These are phyloP conservation scores for Dryadomyces sulphureus DNA, from an alignment of 2,329 filamentous ascomycete species.

Conservation along the genomic window DNA sequence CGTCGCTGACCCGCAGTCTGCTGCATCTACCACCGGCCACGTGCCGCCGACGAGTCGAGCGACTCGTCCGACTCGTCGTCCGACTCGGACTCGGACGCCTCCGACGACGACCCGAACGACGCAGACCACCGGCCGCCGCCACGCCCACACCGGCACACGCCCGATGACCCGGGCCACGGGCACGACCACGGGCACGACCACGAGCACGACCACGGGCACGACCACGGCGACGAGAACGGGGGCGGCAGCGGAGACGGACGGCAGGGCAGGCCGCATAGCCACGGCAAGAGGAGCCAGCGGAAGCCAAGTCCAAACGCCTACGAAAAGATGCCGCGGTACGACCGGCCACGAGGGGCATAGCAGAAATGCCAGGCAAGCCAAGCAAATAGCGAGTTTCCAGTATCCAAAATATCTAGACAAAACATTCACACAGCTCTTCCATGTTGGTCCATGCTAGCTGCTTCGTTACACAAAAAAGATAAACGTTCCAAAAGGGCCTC, in stretches of 20 bases:
- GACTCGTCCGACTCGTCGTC: conserved; percentile 45
- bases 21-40: conserved; percentile 91
- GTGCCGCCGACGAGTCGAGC: conserved; percentile 68
- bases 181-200: conserved; percentile 14
- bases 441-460: not conserved
- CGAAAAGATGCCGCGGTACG: conserved; percentile 47
- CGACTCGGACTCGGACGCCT: no score
- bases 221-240: conserved; percentile 21
- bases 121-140: conserved; percentile 13
- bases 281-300: conserved; percentile 8
- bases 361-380: no score
- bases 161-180: conserved; percentile 19
- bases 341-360: conserved; percentile 23
- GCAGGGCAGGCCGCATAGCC: conserved; percentile 14
- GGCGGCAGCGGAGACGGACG: conserved; percentile 19
- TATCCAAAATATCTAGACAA: not conserved
- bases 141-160: conserved; percentile 16
- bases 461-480: not conserved
- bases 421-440: no score
- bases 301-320: conserved; percentile 68
- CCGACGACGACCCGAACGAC: conserved; percentile 16
- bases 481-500: not conserved
- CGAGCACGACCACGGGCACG: conserved; percentile 20
- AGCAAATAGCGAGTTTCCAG: no score
- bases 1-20: conserved; percentile 51